Percentiles rank a stretch among this genome's conserved stretches.
Evolutionary conservation across 345 rosid genomes (phyloP).

Genomic region (Eucalyptus viminalis): DNA sequence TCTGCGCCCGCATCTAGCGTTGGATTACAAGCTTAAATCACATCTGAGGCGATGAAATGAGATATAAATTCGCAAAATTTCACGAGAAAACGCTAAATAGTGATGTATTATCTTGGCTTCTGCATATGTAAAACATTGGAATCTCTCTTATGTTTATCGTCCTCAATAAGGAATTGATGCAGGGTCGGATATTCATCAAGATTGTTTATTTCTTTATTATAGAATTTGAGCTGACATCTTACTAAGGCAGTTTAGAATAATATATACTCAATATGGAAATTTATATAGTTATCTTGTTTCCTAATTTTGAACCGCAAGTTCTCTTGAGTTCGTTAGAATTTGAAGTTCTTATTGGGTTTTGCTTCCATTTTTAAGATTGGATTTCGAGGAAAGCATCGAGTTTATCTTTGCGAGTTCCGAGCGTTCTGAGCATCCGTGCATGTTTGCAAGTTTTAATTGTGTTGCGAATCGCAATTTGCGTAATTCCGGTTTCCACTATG

Average conservation of each 20-base stretch:
- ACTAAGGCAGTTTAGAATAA: too few species aligned
- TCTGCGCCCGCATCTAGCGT: neutral
- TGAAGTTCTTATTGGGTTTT: neutral
- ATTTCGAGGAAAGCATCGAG: neutral
- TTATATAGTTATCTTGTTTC: neutral
- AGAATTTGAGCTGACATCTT: too few species aligned
- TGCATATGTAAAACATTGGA: neutral
- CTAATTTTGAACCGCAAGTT: too few species aligned
- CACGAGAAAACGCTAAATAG: neutral
- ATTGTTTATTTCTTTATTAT: too few species aligned
- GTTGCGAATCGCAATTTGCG: neutral
- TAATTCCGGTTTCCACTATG: accelerated
- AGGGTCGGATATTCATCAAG: too few species aligned
- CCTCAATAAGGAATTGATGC: too few species aligned
- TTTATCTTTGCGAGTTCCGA: neutral
- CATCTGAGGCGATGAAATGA: neutral
- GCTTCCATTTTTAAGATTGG: neutral
- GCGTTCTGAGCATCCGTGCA: accelerated
- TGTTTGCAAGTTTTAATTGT: neutral
- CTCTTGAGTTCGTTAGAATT: neutral
- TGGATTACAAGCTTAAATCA: neutral
- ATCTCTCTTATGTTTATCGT: neutral
- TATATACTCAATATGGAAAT: neutral
- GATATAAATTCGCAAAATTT: neutral
- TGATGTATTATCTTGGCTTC: neutral